Evolutionary conservation across 257 asterid species (phyloP).

Genomic region (Ballota nigra): DNA sequence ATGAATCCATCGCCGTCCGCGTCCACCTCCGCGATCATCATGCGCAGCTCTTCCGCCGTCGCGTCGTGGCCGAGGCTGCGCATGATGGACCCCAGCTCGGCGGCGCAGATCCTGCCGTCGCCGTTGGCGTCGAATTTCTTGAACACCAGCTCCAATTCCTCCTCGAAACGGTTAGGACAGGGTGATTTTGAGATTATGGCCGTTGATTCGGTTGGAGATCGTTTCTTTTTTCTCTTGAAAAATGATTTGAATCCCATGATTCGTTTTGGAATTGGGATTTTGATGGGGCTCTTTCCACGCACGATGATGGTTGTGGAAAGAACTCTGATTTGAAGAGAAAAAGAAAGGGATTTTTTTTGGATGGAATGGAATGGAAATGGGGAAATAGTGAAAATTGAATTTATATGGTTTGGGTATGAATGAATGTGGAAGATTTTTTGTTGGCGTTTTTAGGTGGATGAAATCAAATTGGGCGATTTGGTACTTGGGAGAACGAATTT

Average conservation of each 20-base stretch:
- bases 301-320: not conserved
- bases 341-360: too few species aligned
- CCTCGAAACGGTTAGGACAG: constrained; percentile 57
- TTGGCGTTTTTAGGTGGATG: too few species aligned
- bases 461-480: too few species aligned
- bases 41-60: constrained; percentile 52
- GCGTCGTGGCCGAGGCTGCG: constrained; percentile 60
- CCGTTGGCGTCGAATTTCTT: constrained; percentile 82
- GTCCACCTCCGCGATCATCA: constrained; percentile 76
- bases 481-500: too few species aligned
- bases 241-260: constrained; percentile 58
- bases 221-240: constrained; percentile 52
- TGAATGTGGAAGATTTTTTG: too few species aligned
- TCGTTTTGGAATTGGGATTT: not conserved
- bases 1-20: constrained; percentile 87
- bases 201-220: not conserved
- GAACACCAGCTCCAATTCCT: constrained; percentile 73
- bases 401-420: too few species aligned
- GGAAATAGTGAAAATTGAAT: too few species aligned
- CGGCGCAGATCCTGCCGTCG: constrained; percentile 67
- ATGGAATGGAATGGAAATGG: too few species aligned
- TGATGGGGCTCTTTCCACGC: not conserved
- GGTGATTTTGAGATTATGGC: constrained; percentile 36
- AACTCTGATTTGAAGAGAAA: not conserved
- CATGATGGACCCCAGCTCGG: constrained; percentile 72